Base-by-base conservation (phyloP, 1,284 basidiomycete species). In the Fomitiporia mediterranea region DNA sequence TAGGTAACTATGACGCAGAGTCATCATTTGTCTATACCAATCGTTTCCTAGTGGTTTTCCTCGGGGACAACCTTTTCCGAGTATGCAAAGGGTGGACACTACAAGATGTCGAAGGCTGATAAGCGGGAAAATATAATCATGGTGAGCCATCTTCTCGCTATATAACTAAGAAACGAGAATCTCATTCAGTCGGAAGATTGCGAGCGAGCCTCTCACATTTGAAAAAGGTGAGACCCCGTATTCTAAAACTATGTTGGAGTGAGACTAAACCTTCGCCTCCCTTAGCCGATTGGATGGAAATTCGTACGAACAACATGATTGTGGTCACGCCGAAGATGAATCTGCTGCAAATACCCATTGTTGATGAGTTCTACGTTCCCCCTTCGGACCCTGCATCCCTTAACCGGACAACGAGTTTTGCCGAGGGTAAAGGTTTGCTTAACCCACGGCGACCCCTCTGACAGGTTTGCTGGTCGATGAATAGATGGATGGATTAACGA, bases 121-220 rank as follows among this genome's bases (percentile, higher is more conserved):
- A 98, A 97, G 72, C 79, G 96, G 58, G 94, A 95, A 67, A 92
- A 92, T 64, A 94, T 97, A 65, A 93, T 96, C 65, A 88, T 97
- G 84, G 83, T 83, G 60, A 21, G 74, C 25, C 32, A 13, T 9
- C 25, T 9, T 46, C 44, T 3, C n/a, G 44, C n/a, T 25, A 46
- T 46, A 28, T n/a, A 46, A 13, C n/a, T 28, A 28, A 3, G n/a
- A 30, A 28, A 19, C 19, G 23, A 30, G 21, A 25, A 53, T 49
- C 19, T 58, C 17, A 46, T 44, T 30, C 46, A 17, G 53, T 30
- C 27, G 44, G 44, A 46, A 85, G 82, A 86, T 96, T 69, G 91
- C 91, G 2, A 91, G 88, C 63, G 94, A 97, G 66, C 94, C 94
- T 2, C 71, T 97, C 47, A 97, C 94, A 0, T 97, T 96, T 64